These are phyloP conservation scores for Cyclotella distinguenda DNA, from an alignment of 108 stramenopile species.

Conservation along the genomic window DNA sequence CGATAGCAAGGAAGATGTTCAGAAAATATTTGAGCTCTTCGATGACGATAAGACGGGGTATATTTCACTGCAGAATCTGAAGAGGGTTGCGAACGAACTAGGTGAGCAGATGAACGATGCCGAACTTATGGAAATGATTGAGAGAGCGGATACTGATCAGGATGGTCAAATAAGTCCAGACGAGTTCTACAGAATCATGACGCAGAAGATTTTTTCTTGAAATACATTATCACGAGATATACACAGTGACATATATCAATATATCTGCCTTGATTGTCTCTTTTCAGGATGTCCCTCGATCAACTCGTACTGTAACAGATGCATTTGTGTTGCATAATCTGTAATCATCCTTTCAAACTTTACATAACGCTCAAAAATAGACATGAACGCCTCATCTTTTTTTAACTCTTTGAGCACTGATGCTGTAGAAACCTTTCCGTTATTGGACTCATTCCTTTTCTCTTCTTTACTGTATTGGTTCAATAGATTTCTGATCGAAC, in stretches of 20 bases:
- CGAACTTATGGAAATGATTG: constrained; percentile 99
- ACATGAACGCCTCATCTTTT: constrained; percentile 41
- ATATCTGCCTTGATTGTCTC: too few relatives aligned
- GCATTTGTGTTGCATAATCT: constrained; percentile 46
- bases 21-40: constrained; percentile 97
- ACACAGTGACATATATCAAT: too few relatives aligned
- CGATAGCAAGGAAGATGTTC: constrained; percentile 50
- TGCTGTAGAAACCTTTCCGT: constrained; percentile 30
- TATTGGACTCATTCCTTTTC: constrained; percentile 19
- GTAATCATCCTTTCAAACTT: constrained; percentile 45
- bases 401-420: constrained; percentile 35
- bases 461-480: too few relatives aligned
- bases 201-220: constrained; percentile 58
- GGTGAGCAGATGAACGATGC: constrained; percentile 97
- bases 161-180: constrained; percentile 87
- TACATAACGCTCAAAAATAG: constrained; percentile 35
- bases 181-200: constrained; percentile 95
- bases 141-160: constrained; percentile 83
- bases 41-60: constrained; percentile 96
- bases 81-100: constrained; percentile 93
- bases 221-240: too few relatives aligned
- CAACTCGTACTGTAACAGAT: constrained; percentile 38
- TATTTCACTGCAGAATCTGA: constrained; percentile 91
- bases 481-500: not conserved
- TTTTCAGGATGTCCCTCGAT: too few relatives aligned